Conservation (phyloP, 768 basidiomycete species). For the Pleurotus ostreatus region DNA sequence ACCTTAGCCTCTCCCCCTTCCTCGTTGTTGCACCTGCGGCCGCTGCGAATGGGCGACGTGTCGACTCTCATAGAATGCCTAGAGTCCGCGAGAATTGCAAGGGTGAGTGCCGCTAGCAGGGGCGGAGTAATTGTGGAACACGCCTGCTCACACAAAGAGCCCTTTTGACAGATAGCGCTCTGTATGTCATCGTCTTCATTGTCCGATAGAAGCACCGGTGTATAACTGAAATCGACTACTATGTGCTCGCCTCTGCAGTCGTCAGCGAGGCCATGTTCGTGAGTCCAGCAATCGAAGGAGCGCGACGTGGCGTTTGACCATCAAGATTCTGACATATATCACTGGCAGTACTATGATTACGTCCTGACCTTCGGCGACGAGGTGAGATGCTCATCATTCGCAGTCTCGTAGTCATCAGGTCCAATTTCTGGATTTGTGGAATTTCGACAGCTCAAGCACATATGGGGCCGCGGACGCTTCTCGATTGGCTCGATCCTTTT, state of each 20-base stretch:
- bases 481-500: slow-evolving; percentile 1
- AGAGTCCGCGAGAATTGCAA: too few relatives aligned
- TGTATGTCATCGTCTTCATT: background rate
- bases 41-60: too few relatives aligned
- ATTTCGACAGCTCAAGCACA: background rate
- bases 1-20: too few relatives aligned
- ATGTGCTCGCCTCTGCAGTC: background rate
- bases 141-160: too few relatives aligned
- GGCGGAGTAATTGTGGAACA: too few relatives aligned
- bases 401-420: too few relatives aligned
- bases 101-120: too few relatives aligned
- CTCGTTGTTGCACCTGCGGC: too few relatives aligned
- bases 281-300: background rate
- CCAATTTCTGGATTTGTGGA: background rate
- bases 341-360: slow-evolving; percentile 1
- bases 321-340: background rate
- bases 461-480: background rate
- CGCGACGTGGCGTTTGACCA: too few relatives aligned
- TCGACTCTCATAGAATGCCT: too few relatives aligned
- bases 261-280: background rate
- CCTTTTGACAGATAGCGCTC: background rate
- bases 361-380: background rate
- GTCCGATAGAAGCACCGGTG: too few relatives aligned
- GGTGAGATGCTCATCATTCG: background rate
- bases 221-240: too few relatives aligned